These are phyloP conservation scores for Cordyceps farinosa DNA, from an alignment of 2,329 filamentous ascomycete genomes.

Conservation along the genomic window DNA sequence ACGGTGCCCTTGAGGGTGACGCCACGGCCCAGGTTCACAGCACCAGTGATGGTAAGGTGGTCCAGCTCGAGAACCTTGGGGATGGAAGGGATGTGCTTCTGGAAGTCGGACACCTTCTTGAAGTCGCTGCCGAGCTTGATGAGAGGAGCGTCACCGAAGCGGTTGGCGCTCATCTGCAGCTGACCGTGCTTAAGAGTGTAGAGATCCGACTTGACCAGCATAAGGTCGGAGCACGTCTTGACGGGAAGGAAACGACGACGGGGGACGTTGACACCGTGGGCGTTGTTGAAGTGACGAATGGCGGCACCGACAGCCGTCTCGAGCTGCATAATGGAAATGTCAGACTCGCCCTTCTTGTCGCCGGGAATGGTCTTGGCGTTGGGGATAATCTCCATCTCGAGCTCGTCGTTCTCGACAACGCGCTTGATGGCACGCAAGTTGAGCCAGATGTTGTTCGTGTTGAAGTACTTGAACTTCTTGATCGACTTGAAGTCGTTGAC, in stretches of 20 bases:
- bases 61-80: slow-evolving; percentile 89
- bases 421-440: slow-evolving; percentile 97
- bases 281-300: slow-evolving; percentile 98
- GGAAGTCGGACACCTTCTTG: slow-evolving; percentile 99
- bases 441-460: slow-evolving; percentile 99
- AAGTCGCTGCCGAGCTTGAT: slow-evolving; percentile 99
- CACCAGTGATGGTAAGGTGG: slow-evolving; percentile 95
- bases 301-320: slow-evolving; percentile 98
- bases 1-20: slow-evolving; percentile 97
- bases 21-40: slow-evolving; percentile 92
- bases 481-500: slow-evolving; percentile 99
- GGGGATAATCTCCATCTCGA: slow-evolving; percentile 99
- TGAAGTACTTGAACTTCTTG: slow-evolving; percentile 99
- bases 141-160: slow-evolving; percentile 92
- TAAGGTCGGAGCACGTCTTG: slow-evolving; percentile 99
- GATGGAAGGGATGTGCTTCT: slow-evolving; percentile 81
- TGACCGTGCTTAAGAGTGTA: slow-evolving; percentile 99
- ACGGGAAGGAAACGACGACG: slow-evolving; percentile 97
- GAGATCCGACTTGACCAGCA: slow-evolving; percentile 99
- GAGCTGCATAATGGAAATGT: slow-evolving; percentile 95
- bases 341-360: slow-evolving; percentile 99
- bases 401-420: slow-evolving; percentile 95
- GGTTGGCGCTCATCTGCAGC: slow-evolving; percentile 92
- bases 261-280: slow-evolving; percentile 97
- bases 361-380: slow-evolving; percentile 98